These are phyloP conservation scores for Talaromyces rugulosus DNA, from an alignment of 2,329 filamentous ascomycete genomes.

Conservation along the genomic window DNA sequence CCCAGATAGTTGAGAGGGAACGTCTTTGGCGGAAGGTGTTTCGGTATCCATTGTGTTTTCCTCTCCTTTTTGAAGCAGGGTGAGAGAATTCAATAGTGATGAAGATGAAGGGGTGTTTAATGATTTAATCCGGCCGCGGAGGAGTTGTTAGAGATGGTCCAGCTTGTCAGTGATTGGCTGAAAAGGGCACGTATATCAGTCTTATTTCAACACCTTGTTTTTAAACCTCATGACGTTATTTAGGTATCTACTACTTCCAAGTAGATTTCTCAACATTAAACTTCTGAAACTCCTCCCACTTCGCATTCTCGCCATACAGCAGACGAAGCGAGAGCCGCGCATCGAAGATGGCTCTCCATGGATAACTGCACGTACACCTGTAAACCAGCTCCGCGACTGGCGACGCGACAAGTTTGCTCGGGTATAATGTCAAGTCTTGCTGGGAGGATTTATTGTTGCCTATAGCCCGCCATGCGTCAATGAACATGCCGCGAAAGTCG, in stretches of 20 bases:
- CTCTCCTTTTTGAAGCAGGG: neutral
- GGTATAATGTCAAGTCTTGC: no score
- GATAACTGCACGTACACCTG: no score
- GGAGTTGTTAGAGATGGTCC: neutral
- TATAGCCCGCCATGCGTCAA: no score
- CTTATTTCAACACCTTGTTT: neutral
- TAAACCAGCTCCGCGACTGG: no score
- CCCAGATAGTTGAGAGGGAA: conserved; percentile 72
- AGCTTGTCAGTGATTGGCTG: neutral
- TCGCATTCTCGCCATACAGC: no score
- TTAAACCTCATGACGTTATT: neutral
- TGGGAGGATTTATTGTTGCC: no score
- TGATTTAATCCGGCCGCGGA: neutral
- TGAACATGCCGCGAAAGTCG: no score
- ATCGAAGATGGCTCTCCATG: no score
- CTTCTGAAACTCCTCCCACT: no score
- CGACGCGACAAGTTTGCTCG: no score
- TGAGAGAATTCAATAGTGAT: neutral
- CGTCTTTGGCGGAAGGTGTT: conserved; percentile 18
- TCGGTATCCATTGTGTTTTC: conserved; percentile 30
- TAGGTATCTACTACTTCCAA: neutral
- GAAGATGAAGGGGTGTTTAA: neutral
- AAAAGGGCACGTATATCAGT: neutral
- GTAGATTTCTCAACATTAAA: neutral
- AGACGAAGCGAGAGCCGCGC: no score